A percentile compares a stretch with the other conserved stretches of the same genome.
Conservation (phyloP, 2,329 filamentous ascomycete species). For the Arthroderma uncinatum region DNA sequence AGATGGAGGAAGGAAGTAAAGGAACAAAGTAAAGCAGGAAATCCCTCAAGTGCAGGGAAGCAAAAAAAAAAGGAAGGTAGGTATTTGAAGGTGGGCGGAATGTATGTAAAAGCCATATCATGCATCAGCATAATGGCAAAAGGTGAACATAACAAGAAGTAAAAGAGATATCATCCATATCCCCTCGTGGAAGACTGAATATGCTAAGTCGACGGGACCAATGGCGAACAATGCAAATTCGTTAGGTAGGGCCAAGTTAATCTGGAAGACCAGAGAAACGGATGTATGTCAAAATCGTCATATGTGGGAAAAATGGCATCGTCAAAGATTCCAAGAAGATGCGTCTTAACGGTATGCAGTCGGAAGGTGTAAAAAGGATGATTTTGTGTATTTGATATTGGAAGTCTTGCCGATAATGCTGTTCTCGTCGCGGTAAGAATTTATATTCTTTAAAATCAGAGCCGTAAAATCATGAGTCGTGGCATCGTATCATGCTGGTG, state of each 20-base stretch:
- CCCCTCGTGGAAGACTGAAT: background rate
- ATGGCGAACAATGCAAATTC: background rate
- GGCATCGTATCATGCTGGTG: slow-evolving; percentile 8
- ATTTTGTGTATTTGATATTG: background rate
- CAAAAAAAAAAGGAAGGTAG: background rate
- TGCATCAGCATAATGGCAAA: background rate
- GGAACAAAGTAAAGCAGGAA: slow-evolving; percentile 11
- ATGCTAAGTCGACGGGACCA: background rate
- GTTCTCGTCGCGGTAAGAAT: slow-evolving; percentile 6
- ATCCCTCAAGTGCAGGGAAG: slow-evolving; percentile 7
- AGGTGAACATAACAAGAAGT: slow-evolving; percentile 2
- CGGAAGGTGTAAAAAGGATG: background rate
- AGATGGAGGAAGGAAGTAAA: slow-evolving; percentile 8
- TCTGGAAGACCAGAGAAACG: background rate
- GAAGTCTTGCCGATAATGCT: slow-evolving; percentile 4
- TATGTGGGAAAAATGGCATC: slow-evolving; percentile 4
- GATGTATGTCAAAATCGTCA: slow-evolving; percentile 4
- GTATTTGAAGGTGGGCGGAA: background rate
- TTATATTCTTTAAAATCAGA: slow-evolving; percentile 6
- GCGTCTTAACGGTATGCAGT: slow-evolving; percentile 4
- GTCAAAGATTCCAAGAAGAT: slow-evolving; percentile 7
- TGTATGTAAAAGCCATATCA: slow-evolving; percentile 2
- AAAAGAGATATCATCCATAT: slow-evolving; percentile 1
- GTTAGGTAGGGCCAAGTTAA: background rate
- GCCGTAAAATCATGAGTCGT: slow-evolving; percentile 9